Evolutionary conservation across 2,329 filamentous ascomycete genomes (phyloP).

Genomic region (Aspergillus sclerotialis): DNA sequence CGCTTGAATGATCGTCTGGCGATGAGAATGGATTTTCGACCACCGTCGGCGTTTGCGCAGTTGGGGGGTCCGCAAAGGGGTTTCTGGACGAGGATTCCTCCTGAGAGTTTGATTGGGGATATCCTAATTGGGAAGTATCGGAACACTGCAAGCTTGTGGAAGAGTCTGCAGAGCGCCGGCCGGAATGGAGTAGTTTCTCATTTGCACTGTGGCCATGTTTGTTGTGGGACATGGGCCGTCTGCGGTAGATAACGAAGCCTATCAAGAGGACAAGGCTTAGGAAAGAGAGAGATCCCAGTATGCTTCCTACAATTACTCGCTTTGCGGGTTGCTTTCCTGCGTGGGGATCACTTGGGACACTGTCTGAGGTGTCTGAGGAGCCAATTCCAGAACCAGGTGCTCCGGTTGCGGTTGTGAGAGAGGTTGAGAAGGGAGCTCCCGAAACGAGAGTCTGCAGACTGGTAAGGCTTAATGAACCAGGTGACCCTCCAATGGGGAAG

Average conservation of each 20-base stretch:
- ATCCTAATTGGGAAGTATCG: too few relatives aligned
- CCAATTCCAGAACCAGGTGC: too few relatives aligned
- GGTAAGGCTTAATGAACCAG: too few relatives aligned
- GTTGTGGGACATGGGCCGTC: conserved; percentile 8
- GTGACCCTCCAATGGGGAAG: too few relatives aligned
- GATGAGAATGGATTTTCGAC: conserved; percentile 11
- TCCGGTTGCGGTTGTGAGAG: too few relatives aligned
- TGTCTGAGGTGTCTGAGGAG: conserved; percentile 1
- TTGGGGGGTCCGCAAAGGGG: conserved; percentile 6
- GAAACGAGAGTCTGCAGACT: too few relatives aligned
- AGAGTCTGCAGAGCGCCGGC: conserved; percentile 8
- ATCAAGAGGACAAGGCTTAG: conserved; percentile 17
- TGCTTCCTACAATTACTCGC: conserved; percentile 19
- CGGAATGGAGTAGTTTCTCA: conserved; percentile 12
- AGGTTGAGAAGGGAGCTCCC: too few relatives aligned
- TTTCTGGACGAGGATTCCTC: conserved; percentile 6
- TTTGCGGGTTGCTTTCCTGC: conserved; percentile 1
- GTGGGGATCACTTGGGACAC: background rate
- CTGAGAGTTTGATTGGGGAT: too few relatives aligned
- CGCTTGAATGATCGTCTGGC: too few relatives aligned
- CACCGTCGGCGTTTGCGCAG: background rate
- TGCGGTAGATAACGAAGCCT: conserved; percentile 16
- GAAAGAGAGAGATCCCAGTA: conserved; percentile 19
- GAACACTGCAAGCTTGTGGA: conserved; percentile 11
- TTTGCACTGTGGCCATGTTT: conserved; percentile 6